Evolutionary conservation across 345 rosid genomes (phyloP).

Genomic region (Eucalyptus sp.): DNA sequence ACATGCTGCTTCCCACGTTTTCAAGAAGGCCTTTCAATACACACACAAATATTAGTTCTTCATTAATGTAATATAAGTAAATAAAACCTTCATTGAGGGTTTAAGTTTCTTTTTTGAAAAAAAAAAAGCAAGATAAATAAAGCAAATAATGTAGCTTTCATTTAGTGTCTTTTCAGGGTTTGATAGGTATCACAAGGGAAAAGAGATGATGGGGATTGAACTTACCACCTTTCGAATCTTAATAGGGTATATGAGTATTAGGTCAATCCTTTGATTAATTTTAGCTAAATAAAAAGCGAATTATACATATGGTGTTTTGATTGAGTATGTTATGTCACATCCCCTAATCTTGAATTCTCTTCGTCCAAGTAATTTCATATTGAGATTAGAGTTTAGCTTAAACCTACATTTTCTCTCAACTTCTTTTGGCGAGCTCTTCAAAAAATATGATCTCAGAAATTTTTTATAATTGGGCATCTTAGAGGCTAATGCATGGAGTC

Average conservation of each 20-base stretch:
- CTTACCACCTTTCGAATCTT: background rate
- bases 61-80: background rate
- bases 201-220: background rate
- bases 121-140: background rate
- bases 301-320: background rate
- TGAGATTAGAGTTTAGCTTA: background rate
- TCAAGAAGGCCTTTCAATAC: constrained; percentile 19
- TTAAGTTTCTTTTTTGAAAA: too few relatives aligned
- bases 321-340: too few relatives aligned
- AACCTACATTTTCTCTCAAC: background rate
- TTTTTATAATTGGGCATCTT: background rate
- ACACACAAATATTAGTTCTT: background rate
- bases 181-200: background rate
- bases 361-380: background rate
- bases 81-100: too few relatives aligned
- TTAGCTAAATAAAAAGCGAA: background rate
- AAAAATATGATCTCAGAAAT: too few relatives aligned
- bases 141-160: background rate
- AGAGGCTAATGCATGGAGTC: background rate
- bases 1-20: constrained; percentile 20
- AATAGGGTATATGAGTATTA: too few relatives aligned
- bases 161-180: background rate
- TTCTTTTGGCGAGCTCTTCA: too few relatives aligned
- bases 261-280: background rate
- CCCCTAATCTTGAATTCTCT: too few relatives aligned